Evolutionary conservation across 768 basidiomycete species (phyloP).

Genomic region (Lactarius pseudohatsudake): DNA sequence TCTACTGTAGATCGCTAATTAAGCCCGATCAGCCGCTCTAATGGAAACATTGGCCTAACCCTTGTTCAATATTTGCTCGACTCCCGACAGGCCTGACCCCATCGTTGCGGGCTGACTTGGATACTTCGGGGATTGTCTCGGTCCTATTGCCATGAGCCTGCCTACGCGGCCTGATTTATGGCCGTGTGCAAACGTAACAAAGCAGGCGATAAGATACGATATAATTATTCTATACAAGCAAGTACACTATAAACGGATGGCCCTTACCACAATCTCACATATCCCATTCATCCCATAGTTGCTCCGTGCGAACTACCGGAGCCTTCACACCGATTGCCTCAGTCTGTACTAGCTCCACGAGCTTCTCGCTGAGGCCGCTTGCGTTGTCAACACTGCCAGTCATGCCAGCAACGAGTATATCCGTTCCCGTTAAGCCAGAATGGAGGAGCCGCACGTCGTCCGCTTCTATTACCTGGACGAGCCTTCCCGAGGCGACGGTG

Average conservation of each 20-base stretch:
- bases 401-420: constrained; percentile 63
- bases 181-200: neutral
- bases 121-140: neutral
- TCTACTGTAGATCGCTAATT: neutral
- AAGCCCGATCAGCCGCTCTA: neutral
- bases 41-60: neutral
- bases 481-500: constrained; percentile 56
- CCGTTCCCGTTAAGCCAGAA: constrained; percentile 43
- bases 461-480: constrained; percentile 84
- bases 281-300: constrained; percentile 31
- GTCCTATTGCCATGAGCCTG: neutral
- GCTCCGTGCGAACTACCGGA: constrained; percentile 18
- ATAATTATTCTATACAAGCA: neutral
- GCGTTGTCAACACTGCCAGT: constrained; percentile 57
- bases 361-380: constrained; percentile 56
- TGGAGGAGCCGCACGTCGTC: constrained; percentile 66
- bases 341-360: constrained; percentile 72
- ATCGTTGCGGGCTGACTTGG: neutral
- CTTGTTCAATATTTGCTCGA: neutral
- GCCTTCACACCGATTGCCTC: constrained; percentile 45
- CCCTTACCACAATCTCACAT: constrained; percentile 5
- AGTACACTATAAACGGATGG: neutral
- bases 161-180: neutral
- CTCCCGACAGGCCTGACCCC: neutral
- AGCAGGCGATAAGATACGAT: neutral